These are phyloP conservation scores for Smallanthus sonchifolius DNA, from an alignment of 129 eudicot species.

Conservation along the genomic window DNA sequence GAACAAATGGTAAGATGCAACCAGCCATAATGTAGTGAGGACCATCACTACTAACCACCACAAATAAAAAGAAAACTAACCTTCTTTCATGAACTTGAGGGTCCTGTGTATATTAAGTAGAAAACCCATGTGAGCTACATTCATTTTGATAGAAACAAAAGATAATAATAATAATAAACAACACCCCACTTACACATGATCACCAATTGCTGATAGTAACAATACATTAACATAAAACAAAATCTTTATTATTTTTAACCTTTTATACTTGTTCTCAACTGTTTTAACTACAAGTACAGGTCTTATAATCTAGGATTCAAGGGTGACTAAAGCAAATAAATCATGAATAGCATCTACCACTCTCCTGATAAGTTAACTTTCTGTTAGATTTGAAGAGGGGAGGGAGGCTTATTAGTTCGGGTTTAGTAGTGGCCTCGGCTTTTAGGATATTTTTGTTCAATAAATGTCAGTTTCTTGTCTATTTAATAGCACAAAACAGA, in stretches of 20 bases:
- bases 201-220: constrained; percentile 25
- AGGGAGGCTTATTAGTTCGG: too few species aligned
- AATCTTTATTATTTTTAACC: neutral
- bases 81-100: constrained; percentile 20
- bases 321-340: constrained; percentile 1
- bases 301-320: neutral
- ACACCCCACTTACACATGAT: constrained; percentile 30
- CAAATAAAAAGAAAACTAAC: constrained; percentile 6
- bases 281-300: neutral
- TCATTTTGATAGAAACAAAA: constrained; percentile 19
- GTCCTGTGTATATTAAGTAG: constrained; percentile 13
- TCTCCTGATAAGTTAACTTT: too few species aligned
- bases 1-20: neutral
- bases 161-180: neutral
- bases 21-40: constrained; percentile 18
- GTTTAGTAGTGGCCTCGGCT: too few species aligned
- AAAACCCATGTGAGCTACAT: constrained; percentile 41
- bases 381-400: too few species aligned
- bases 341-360: too few species aligned
- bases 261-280: neutral
- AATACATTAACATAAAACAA: constrained; percentile 21
- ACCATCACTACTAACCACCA: constrained; percentile 24
- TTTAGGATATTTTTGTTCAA: neutral
- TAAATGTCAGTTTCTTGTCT: too few species aligned
- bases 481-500: too few species aligned